Percentiles rank a stretch among this genome's conserved stretches.
Evolutionary conservation across 441 rosid genomes (phyloP).

Genomic region (Kokia cookei): DNA sequence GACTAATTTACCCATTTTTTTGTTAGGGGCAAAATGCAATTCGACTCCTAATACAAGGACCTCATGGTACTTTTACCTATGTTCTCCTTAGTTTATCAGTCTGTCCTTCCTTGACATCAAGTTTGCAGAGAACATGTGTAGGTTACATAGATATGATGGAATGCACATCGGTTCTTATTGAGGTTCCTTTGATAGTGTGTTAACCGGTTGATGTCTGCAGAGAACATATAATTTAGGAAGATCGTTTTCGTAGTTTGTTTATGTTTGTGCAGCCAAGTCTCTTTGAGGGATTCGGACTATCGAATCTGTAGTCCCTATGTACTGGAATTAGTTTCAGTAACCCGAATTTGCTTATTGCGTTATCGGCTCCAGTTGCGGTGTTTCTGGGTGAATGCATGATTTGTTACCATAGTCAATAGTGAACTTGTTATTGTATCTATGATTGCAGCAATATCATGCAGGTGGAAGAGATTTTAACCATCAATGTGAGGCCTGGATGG

Average conservation of each 20-base stretch:
- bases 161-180: not conserved
- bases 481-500: conserved; percentile 58
- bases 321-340: not conserved
- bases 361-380: not conserved
- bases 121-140: too few relatives aligned
- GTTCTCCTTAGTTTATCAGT: too few relatives aligned
- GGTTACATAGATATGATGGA: not conserved
- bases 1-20: too few relatives aligned
- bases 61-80: too few relatives aligned
- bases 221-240: not conserved
- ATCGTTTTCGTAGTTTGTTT: too few relatives aligned
- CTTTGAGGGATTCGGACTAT: too few relatives aligned
- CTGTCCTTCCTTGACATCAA: too few relatives aligned
- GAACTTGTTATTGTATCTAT: not conserved
- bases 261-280: too few relatives aligned
- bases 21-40: fast-evolving
- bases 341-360: not conserved
- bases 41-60: too few relatives aligned
- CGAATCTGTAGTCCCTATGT: too few relatives aligned
- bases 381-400: not conserved
- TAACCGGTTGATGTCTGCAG: not conserved
- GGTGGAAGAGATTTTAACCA: conserved; percentile 53
- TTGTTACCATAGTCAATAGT: not conserved
- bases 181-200: not conserved
- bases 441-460: conserved; percentile 34